These are phyloP conservation scores for Ophiocordyceps camponoti-floridani DNA, from an alignment of 2,329 filamentous ascomycete genomes.

Conservation along the genomic window DNA sequence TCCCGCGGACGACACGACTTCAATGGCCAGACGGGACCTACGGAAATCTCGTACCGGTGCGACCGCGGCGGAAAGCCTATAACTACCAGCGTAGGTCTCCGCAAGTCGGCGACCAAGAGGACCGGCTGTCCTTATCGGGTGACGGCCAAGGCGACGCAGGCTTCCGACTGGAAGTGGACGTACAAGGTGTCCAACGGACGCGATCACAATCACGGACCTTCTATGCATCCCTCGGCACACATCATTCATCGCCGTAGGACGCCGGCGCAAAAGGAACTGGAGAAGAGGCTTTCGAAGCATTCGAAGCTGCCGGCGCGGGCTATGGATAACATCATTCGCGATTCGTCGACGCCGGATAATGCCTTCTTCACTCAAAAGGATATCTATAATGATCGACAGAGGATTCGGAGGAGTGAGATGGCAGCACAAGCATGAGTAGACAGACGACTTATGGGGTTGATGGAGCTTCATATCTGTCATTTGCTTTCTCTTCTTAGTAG, in stretches of 20 bases:
- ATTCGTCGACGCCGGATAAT: neutral
- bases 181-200: neutral
- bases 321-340: neutral
- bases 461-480: too few species aligned
- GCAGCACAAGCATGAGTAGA: too few species aligned
- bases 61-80: neutral
- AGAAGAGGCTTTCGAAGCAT: neutral
- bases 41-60: neutral
- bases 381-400: constrained; percentile 1
- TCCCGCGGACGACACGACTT: neutral
- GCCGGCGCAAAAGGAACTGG: neutral
- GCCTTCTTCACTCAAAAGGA: neutral
- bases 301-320: neutral
- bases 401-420: neutral
- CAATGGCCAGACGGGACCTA: neutral
- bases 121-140: constrained; percentile 1
- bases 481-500: too few species aligned
- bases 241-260: constrained; percentile 1
- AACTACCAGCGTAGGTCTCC: neutral
- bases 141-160: neutral
- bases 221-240: constrained; percentile 1
- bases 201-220: constrained; percentile 1
- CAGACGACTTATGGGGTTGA: too few species aligned
- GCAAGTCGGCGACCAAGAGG: neutral
- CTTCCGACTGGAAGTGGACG: neutral